Percentiles rank a stretch among this genome's conserved stretches.
Evolutionary conservation across 1,284 basidiomycete genomes (phyloP).

Genomic region (Veloporphyrellus conicus): DNA sequence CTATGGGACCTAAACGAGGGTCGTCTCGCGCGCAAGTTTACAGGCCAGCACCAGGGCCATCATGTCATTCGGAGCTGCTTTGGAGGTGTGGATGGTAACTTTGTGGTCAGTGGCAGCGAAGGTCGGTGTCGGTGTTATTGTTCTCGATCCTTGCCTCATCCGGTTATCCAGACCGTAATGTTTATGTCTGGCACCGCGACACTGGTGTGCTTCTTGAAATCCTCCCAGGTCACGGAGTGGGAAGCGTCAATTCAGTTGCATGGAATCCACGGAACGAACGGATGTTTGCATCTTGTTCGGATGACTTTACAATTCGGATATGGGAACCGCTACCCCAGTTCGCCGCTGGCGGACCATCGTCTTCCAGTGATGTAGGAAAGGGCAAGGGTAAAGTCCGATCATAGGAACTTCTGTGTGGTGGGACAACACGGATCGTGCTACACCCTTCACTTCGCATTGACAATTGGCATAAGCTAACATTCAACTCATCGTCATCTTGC

Average conservation of each 20-base stretch:
- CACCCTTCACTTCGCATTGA: constrained; percentile 28
- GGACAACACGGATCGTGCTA: constrained; percentile 22
- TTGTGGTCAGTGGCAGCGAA: constrained; percentile 93
- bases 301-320: constrained; percentile 80
- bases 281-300: constrained; percentile 93
- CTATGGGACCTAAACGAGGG: constrained; percentile 76
- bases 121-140: constrained; percentile 47
- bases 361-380: constrained; percentile 27
- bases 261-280: constrained; percentile 88
- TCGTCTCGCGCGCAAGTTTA: constrained; percentile 72
- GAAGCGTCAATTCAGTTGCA: constrained; percentile 91
- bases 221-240: constrained; percentile 77
- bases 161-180: constrained; percentile 63
- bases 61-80: constrained; percentile 92
- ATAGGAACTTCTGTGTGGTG: constrained; percentile 38
- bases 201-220: constrained; percentile 79
- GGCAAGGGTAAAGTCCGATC: constrained; percentile 67
- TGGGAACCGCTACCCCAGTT: constrained; percentile 62
- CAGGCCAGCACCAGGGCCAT: constrained; percentile 74
- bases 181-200: constrained; percentile 95
- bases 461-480: constrained; percentile 30
- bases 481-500: constrained; percentile 29
- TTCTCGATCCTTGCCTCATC: constrained; percentile 7
- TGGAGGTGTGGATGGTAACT: constrained; percentile 86
- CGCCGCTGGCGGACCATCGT: constrained; percentile 6